Evolutionary conservation across 2,329 filamentous ascomycete genomes (phyloP), one percentile per base, ranked within the genome.

Genomic region (Neodidymelliopsis sp.): DNA sequence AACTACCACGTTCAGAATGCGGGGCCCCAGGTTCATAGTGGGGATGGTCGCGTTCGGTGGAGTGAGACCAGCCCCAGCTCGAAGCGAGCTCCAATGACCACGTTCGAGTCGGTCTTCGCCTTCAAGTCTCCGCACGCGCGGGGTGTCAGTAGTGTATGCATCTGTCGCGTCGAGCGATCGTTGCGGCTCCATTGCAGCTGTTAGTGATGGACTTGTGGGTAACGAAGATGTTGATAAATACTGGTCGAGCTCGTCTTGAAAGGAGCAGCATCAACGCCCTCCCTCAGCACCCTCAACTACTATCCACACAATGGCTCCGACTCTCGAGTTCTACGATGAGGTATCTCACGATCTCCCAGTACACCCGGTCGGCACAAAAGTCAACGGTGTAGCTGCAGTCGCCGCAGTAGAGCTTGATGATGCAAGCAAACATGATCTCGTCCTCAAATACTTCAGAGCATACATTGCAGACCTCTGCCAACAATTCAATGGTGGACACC

Each of bases 371-470:
- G 47, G 24, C 6, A 33, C 50, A n/a, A 54, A 58, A 16, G 29
- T 60, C 4, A 46, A 53, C 13, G 55, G 57, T 9, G 41, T 56
- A 9, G 36, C 53, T 10, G 47, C 40, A 7, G 49, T 56, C 23
- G 33, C 56, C 8, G 53, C 56, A 15, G 47, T 47, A 13, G 35
- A 53, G 6, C 27, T 50, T 8, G 44, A 45, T 11, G 30, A 29
- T 8, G 24, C 40, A 1, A 47, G 53, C 23, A 48, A 56, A 25
- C 56, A 59, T 6, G 56, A 52, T 16, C 34, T 43, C n/a, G 54
- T 59, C 12, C 36, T 59, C 18, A 38, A 42, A 7, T 48, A 52
- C 2, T 60, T 58, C 13, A 51, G 54, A 4, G 20, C 51, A 31
- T 54, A 56, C 19, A 59, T 57, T 7, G 41, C 31, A 23, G 41